Conservation (phyloP, 495 filamentous ascomycete genomes). For the Neurospora sp. region DNA sequence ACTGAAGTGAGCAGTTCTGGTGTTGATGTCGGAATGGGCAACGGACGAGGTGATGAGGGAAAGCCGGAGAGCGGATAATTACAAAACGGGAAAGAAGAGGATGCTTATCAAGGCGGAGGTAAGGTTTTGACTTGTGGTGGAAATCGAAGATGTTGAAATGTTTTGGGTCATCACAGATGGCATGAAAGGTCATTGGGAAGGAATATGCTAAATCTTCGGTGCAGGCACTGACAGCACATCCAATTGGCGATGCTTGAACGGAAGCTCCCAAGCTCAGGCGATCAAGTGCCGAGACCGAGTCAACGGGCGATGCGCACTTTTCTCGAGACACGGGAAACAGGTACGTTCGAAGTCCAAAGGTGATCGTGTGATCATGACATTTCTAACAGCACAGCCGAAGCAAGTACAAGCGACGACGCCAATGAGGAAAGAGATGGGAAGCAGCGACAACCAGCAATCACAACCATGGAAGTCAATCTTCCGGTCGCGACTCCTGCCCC, state of each 20-base stretch:
- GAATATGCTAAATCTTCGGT: not conserved
- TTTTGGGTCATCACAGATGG: not conserved
- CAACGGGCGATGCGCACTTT: not conserved
- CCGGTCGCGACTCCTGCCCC: not conserved
- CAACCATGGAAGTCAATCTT: not conserved
- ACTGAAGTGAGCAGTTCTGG: not conserved
- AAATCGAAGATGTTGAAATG: not conserved
- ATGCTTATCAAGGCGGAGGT: not conserved
- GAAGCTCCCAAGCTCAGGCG: not conserved
- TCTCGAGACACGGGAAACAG: not conserved
- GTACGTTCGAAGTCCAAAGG: not conserved
- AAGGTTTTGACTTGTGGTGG: not conserved
- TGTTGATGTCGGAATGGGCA: not conserved
- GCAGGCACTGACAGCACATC: not conserved
- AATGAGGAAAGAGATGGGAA: not conserved
- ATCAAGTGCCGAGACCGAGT: not conserved
- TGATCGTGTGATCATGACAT: not conserved
- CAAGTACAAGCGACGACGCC: not conserved
- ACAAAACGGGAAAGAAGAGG: not conserved
- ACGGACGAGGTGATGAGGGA: not conserved
- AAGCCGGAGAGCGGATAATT: too few species aligned
- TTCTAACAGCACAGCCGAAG: not conserved
- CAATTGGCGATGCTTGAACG: not conserved
- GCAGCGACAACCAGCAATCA: too few species aligned
- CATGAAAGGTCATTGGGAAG: not conserved